A percentile compares a stretch with the other conserved stretches of the same genome.
Conservation (phyloP, 2,329 filamentous ascomycete genomes). For the Fusarium setosum region DNA sequence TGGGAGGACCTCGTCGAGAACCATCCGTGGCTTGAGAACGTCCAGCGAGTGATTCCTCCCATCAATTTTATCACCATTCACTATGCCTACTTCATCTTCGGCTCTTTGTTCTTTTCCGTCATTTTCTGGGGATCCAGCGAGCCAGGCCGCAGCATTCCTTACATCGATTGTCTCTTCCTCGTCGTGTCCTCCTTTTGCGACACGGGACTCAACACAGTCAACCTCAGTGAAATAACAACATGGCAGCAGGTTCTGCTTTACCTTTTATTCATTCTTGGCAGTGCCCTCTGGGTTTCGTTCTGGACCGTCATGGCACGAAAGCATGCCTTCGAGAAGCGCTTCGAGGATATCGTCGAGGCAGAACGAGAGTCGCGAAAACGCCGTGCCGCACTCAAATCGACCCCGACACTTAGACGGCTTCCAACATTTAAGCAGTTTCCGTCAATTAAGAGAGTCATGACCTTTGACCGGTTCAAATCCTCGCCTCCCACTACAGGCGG, state of each 20-base stretch:
- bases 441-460: conserved; percentile 30
- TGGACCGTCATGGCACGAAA: conserved; percentile 71
- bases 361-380: conserved; percentile 47
- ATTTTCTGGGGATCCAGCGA: conserved; percentile 71
- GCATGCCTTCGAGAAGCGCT: conserved; percentile 70
- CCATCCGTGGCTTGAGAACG: conserved; percentile 24
- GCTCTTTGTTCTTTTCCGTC: conserved; percentile 64
- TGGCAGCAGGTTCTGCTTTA: conserved; percentile 77
- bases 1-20: conserved; percentile 39
- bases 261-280: conserved; percentile 73
- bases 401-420: conserved; percentile 22
- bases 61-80: conserved; percentile 74
- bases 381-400: conserved; percentile 13
- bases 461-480: conserved; percentile 36
- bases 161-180: conserved; percentile 75
- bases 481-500: conserved; percentile 18
- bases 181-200: conserved; percentile 74
- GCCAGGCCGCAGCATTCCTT: conserved; percentile 63
- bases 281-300: conserved; percentile 74
- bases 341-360: conserved; percentile 62
- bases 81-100: conserved; percentile 73
- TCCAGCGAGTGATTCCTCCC: conserved; percentile 48
- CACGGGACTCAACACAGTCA: conserved; percentile 75
- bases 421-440: neutral
- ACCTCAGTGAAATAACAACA: conserved; percentile 71